Evolutionary conservation across 495 filamentous ascomycete genomes (phyloP), one percentile per base, ranked within the genome.

Genomic region (Hyaloscypha hepaticicola): DNA sequence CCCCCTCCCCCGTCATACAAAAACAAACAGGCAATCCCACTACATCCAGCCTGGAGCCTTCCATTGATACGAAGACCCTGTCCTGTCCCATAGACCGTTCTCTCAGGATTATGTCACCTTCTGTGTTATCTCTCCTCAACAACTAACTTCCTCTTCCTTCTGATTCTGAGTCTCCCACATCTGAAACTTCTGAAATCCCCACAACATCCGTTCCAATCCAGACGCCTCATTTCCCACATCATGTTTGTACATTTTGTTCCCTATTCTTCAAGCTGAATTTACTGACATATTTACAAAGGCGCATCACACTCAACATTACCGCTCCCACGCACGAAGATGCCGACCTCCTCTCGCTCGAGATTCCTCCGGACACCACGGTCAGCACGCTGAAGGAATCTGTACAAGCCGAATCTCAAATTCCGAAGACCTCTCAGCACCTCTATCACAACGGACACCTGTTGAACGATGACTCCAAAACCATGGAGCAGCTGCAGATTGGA

Each of bases 391-490:
- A 96, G 77, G 89, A 85, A 71, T 89, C 91, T 72, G 88, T 99
- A 67, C 78, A 84, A 66, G 80, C 79, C 61, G 85, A 87, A 71
- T 74, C 77, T 0, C 67, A 73, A 50, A 80, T 84, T 69, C 82
- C 86, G 27, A 75, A 78, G 11, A 77, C 77, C 38, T 75, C 85
- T 25, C 88, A 90, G 65, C 85, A 89, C 70, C 84, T 97, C 70
- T 95, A 93, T 75, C 92, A 93, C 78, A 97, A 98, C 72, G 93
- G 93, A 63, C 85, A 86, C 51, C 85, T 95, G 25, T 86, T 99
- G 56, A 79, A 75, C 52, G 87, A 92, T 74, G 88, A 93, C 67
- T 74, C 82, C 27, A 89, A 90, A 74, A 96, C 92, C 6, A 82
- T 99, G 55, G 82, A 89, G 60, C 83, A 95, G 66, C 85, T 91